Evolutionary conservation across 495 filamentous ascomycete species (phyloP), one percentile per base, ranked within the genome.

Genomic region (Neurospora discreta): DNA sequence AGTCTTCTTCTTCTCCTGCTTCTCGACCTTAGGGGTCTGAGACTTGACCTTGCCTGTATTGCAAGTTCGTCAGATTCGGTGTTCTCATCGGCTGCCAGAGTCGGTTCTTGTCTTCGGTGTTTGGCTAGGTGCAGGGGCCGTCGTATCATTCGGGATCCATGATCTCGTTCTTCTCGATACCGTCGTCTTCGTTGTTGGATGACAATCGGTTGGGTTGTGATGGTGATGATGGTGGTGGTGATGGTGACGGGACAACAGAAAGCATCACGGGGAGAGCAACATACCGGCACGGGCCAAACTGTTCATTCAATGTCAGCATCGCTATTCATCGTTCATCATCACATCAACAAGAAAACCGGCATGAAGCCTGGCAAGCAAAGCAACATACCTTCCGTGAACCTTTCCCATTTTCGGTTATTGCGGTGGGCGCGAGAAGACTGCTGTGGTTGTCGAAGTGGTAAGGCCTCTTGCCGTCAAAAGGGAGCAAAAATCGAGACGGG

Each of bases 1-100:
- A 76, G 87, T 87, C 89, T 94, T 94, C 83, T 92, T 88, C 88
- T 95, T 95, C 88, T 95, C 92, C 85, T 93, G 91, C 58, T 89
- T 89, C 85, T 95, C 92, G 78, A 95, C 92, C 91, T 93, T 81
- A 60, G 75, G 83, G 78, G 83, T 84, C 77, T 84, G 83, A 76
- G 83, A 84, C 82, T 84, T 83, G 81, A 84, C 83, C 80, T 81
- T 84, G 75, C 81, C 81, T 82, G 72, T 72, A 70, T 30, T 73
- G 38, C 36, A 46, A 67, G 44, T n/a, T 39, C 39, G 39, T 77
- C 72, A 77, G 75, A 43, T 41, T 41, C 36, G 33, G 18, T 26
- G 52, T 9, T 18, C 26, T 65, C 52, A 36, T 65, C 52, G 7
- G 8, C 16, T 65, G 23, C 13, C 52, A 65, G 3, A 5, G 18